phyloP scores from a whole-genome alignment of 345 rosid genomes.

The Gossypium rotundifolium region DNA sequence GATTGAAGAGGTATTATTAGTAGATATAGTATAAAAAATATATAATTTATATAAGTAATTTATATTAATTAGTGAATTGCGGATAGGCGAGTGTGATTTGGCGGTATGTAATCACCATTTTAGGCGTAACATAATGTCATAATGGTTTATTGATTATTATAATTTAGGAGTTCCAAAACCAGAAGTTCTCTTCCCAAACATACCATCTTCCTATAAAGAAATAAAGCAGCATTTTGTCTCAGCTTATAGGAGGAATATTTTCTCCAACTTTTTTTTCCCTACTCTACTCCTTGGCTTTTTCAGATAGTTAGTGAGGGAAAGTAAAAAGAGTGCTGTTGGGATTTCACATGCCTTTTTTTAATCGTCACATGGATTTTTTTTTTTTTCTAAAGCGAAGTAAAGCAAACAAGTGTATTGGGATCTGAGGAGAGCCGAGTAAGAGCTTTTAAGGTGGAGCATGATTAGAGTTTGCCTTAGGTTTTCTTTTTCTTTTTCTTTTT shows the following conservation, averaged over 20 bases:
- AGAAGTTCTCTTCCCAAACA: not conserved
- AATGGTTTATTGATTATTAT: no score
- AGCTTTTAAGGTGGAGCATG: conserved; percentile 1
- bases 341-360: conserved; percentile 13
- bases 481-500: not conserved
- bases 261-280: not conserved
- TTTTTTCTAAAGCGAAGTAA: not conserved
- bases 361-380: conserved; percentile 18
- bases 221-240: conserved; percentile 21
- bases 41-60: no score
- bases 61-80: no score
- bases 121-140: no score
- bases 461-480: not conserved
- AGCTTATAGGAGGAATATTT: conserved; percentile 18
- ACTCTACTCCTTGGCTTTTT: not conserved
- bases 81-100: no score
- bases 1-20: no score
- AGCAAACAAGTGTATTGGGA: conserved; percentile 22
- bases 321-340: conserved; percentile 1
- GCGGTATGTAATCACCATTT: no score
- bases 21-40: no score
- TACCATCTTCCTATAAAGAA: not conserved
- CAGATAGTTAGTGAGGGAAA: not conserved
- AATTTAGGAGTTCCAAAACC: no score
- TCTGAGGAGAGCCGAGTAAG: conserved; percentile 18